Evolutionary conservation across 148 eudicot genomes (phyloP).

Genomic region (Oxyria digyna): DNA sequence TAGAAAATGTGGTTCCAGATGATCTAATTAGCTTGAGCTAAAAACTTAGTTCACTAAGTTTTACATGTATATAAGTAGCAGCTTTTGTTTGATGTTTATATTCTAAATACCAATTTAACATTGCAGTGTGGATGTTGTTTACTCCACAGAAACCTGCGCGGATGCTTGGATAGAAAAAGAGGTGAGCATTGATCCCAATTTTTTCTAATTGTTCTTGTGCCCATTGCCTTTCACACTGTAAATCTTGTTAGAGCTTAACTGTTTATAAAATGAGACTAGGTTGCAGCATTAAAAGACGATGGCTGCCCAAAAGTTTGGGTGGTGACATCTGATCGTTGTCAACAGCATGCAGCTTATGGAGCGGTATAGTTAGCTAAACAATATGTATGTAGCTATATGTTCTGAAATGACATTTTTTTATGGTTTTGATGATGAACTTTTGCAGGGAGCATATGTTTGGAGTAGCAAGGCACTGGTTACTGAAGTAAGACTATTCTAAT

Average conservation of each 20-base stretch:
- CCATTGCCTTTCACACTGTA: background rate
- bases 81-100: background rate
- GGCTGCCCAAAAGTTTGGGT: constrained; percentile 98
- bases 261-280: constrained; percentile 27
- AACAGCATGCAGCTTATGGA: constrained; percentile 82
- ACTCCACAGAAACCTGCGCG: constrained; percentile 70
- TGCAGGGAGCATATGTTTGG: constrained; percentile 97
- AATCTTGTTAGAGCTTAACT: background rate
- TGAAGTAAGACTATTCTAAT: constrained; percentile 41
- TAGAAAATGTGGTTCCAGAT: background rate
- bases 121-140: constrained; percentile 82
- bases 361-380: no score
- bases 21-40: background rate
- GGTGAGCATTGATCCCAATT: constrained; percentile 27
- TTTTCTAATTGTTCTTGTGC: background rate
- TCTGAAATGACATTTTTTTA: background rate
- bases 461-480: constrained; percentile 83
- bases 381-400: no score
- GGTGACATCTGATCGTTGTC: constrained; percentile 83
- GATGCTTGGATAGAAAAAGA: constrained; percentile 99
- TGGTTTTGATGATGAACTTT: constrained; percentile 7
- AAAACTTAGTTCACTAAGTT: background rate
- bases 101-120: constrained; percentile 3
- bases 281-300: constrained; percentile 76
- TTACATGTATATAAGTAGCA: background rate